Evolutionary conservation across 2,329 filamentous ascomycete genomes (phyloP).

Genomic region (Colletotrichum navitas): DNA sequence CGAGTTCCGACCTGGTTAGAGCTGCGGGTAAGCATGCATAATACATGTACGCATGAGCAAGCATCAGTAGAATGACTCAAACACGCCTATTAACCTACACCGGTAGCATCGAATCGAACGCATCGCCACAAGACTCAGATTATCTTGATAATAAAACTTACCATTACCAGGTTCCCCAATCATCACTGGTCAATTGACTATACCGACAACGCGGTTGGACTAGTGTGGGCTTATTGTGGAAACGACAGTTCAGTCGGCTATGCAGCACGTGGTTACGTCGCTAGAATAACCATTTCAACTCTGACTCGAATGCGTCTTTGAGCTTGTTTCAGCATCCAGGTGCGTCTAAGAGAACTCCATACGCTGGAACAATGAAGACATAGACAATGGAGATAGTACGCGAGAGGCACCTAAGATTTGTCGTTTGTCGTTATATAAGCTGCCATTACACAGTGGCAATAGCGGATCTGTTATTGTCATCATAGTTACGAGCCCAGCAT

Average conservation of each 20-base stretch:
- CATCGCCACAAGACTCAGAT: neutral
- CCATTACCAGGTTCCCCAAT: neutral
- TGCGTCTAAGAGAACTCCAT: neutral
- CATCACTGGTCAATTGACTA: neutral
- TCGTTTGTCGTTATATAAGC: too few species aligned
- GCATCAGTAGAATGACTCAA: neutral
- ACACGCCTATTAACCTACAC: neutral
- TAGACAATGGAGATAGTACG: too few species aligned
- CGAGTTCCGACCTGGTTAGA: neutral
- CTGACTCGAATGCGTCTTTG: neutral
- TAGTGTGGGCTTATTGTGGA: too few species aligned
- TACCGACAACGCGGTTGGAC: neutral
- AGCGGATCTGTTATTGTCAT: too few species aligned
- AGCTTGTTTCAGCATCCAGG: too few species aligned
- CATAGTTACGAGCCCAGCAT: too few species aligned
- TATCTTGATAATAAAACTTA: neutral
- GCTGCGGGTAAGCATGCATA: neutral
- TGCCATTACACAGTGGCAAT: too few species aligned
- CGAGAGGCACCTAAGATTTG: too few species aligned
- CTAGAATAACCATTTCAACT: neutral
- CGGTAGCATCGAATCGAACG: neutral
- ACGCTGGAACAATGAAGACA: neutral
- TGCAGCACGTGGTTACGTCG: neutral
- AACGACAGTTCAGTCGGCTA: too few species aligned
- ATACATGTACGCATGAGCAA: neutral